Base-by-base conservation (phyloP, 129 eudicot species). In the Silybum marianum region DNA sequence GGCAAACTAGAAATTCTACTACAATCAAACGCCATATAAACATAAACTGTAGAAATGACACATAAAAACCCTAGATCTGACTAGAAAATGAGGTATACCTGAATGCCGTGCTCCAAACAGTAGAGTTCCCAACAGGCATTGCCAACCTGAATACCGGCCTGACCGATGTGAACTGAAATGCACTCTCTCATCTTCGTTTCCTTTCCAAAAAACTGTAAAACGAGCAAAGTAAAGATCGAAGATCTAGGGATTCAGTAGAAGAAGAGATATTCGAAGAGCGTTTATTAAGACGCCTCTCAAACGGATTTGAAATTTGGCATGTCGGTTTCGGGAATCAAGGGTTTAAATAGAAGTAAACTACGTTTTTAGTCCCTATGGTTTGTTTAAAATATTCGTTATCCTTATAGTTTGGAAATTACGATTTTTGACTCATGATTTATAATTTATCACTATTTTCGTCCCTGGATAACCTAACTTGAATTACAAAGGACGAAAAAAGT, bases 231-330 rank as follows among this genome's bases (percentile, higher is more conserved):
- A 51, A 51, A 11, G 42, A n/a, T 25, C 38, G 38, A 9, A 77
- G 76, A 72, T 72, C 65, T 69, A 70, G 74, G 73, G 85, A 80
- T 69, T 67, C 0, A 40, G n/a, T 34, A 70, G 60, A 36, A 8
- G 26, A 51, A 63, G 34, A 76, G 80, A 51, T 60, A 69, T 38
- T 82, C 63, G 86, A 73, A 72, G 83, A 85, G 90, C 92, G 92
- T 89, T 86, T 89, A 89, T 89, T 65, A 89, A 89, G 90, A 89
- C 92, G 90, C 90, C 88, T 82, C 81, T 65, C 78, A 73, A 77
- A 81, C 74, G 74, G 76, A 78, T 75, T 77, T 77, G 67, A 83
- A 77, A 62, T 71, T 65, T 71, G 69, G 46, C 38, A 82, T 48
- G 70, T 19, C 85, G 80, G 80, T 82, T 82, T 67, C 39, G 16